phyloP scores from a whole-genome alignment of 139 green algal species.

The Chlorella sp. region DNA sequence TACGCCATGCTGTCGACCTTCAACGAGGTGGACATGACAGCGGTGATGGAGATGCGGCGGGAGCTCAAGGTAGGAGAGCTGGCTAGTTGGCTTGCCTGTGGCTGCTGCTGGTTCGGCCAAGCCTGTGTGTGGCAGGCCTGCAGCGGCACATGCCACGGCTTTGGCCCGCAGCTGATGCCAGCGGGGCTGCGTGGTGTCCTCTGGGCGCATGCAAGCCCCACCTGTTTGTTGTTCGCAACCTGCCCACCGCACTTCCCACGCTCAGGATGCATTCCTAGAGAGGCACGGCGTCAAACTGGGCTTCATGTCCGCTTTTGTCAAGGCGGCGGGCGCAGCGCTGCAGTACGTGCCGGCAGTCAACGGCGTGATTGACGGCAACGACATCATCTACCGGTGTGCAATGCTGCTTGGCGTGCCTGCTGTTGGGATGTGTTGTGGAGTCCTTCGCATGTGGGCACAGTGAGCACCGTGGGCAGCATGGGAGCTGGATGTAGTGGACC shows the following conservation, averaged over 20 bases:
- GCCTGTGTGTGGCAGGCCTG: not conserved
- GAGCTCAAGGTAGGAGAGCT: conserved; percentile 89
- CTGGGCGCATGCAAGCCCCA: too few relatives aligned
- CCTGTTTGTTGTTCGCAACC: too few relatives aligned
- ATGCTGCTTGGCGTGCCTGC: too few relatives aligned
- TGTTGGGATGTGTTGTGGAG: not conserved
- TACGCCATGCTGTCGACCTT: conserved; percentile 99
- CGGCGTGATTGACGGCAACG: conserved; percentile 94
- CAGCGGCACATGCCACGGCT: too few relatives aligned
- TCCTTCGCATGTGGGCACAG: not conserved
- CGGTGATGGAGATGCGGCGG: conserved; percentile 86
- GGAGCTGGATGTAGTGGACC: too few relatives aligned
- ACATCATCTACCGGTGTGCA: conserved; percentile 89
- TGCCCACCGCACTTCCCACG: too few relatives aligned
- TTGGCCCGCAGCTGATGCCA: too few relatives aligned
- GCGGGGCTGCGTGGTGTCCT: too few relatives aligned
- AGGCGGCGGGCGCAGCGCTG: conserved; percentile 88
- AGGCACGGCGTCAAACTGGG: conserved; percentile 98
- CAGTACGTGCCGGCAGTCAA: conserved; percentile 93
- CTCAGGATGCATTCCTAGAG: conserved; percentile 95
- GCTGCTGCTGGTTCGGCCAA: too few relatives aligned
- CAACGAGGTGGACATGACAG: conserved; percentile 99
- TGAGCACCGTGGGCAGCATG: too few relatives aligned
- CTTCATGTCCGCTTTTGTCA: conserved; percentile 99
- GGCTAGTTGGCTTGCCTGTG: too few relatives aligned